Evolutionary conservation across 352 stramenopile species (phyloP), one percentile per base, ranked within the genome.

Genomic region (Phytophthora capsici): DNA sequence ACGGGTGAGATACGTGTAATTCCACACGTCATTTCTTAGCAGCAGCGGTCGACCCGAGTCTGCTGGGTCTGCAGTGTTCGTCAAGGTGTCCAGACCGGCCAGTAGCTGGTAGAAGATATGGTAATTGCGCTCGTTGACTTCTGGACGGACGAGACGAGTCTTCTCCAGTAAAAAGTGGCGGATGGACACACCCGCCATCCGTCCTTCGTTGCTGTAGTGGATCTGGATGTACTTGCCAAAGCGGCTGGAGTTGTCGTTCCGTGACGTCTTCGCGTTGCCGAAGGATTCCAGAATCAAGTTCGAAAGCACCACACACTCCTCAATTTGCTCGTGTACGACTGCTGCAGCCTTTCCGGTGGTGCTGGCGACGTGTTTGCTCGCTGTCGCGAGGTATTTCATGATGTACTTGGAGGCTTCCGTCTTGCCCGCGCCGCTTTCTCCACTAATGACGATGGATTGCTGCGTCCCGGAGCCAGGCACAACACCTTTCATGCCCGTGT

Each of bases 381-480:
- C 84, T 1, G 85, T 88, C 4, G 87, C 85, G 9, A 95, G 76
- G 48, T 96, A 93, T 50, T 95, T 93, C 85, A 93, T 92, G 12
- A 94, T 91, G 62, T 98, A 97, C 73, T 98, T 98, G 38, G 93
- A 97, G 3, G 93, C 96, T 65, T 98, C 93, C 0, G 95, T 98
- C 75, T 98, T 98, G 7, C 95, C 95, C 0, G 93, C 93, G 7
- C 94, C 94, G 30, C 86, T 97, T 58, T 98, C 94, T 23, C 94
- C 94, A 19, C 88, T 97, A n/a, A 98, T 93, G 25, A 98, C 80
- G 69, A 98, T 98, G 1, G 88, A 97, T 66, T 98, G 95, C 34
- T 96, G 84, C 7, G 71, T 76, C 1, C 83, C 81, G 2, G 67
- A 73, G 0, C 84, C 84, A 9, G 80, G 63, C 3, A 88, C 53